phyloP scores from a whole-genome alignment of 2,329 filamentous ascomycete species.

The Paramyrothecium sp. region DNA sequence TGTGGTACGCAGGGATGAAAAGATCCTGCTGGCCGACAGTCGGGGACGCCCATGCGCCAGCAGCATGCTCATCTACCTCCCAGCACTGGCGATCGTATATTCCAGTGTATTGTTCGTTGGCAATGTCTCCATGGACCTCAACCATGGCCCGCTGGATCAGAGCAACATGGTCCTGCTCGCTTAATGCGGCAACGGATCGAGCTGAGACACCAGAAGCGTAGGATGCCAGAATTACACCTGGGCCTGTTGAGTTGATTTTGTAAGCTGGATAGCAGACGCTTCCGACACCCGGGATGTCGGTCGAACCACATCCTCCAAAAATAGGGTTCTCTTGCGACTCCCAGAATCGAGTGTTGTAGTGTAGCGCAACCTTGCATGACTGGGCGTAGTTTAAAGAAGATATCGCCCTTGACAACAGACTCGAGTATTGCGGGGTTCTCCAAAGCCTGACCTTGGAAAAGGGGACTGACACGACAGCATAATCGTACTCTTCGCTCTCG shows the following conservation, averaged over 20 bases:
- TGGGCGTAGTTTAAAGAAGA: constrained; percentile 20
- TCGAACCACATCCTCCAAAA: constrained; percentile 39
- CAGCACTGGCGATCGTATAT: constrained; percentile 58
- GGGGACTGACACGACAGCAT: constrained; percentile 33
- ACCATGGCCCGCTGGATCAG: constrained; percentile 12
- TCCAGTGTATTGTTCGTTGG: constrained; percentile 55
- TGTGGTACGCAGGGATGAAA: constrained; percentile 59
- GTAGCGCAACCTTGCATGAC: constrained; percentile 44
- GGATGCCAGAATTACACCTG: constrained; percentile 10
- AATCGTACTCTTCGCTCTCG: constrained; percentile 30
- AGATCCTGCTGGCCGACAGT: constrained; percentile 54
- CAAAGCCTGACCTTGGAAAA: constrained; percentile 35
- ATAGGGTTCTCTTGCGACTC: constrained; percentile 23
- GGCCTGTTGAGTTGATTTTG: constrained; percentile 15
- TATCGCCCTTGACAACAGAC: constrained; percentile 21
- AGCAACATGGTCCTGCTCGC: constrained; percentile 16
- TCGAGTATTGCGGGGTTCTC: constrained; percentile 33
- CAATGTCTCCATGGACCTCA: constrained; percentile 31
- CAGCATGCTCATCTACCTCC: constrained; percentile 54
- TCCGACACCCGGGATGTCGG: constrained; percentile 11
- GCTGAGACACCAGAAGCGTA: constrained; percentile 9
- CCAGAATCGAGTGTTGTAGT: constrained; percentile 50
- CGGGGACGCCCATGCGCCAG: constrained; percentile 53
- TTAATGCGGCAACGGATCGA: constrained; percentile 8
- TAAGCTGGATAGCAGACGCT: constrained; percentile 15